These are phyloP conservation scores for Yamadazyma atmosphaerica DNA, from an alignment of 1,139 yeast species.

Conservation along the genomic window DNA sequence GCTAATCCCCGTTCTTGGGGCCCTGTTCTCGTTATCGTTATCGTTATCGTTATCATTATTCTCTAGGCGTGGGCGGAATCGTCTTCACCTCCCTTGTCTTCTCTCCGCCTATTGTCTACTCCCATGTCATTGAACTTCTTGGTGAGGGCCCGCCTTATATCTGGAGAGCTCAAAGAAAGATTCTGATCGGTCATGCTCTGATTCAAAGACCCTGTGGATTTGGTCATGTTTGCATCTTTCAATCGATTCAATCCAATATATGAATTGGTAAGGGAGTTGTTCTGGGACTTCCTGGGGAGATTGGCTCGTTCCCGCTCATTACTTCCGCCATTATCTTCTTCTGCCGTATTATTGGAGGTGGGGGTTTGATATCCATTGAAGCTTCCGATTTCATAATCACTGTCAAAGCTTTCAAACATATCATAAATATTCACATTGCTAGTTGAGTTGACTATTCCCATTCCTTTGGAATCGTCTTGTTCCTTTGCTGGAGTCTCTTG, in stretches of 20 bases:
- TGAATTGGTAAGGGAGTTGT: slow-evolving; percentile 33
- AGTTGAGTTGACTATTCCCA: background rate
- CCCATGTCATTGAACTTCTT: slow-evolving; percentile 9
- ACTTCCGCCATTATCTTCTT: slow-evolving; percentile 5
- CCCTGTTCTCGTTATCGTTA: no score
- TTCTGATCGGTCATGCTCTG: slow-evolving; percentile 6
- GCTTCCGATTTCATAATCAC: background rate
- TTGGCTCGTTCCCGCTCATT: slow-evolving; percentile 28
- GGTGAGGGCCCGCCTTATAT: slow-evolving; percentile 16
- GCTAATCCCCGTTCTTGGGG: no score
- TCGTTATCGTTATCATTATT: no score
- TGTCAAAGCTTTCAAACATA: slow-evolving; percentile 1
- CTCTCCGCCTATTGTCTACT: slow-evolving; percentile 3
- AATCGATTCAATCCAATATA: slow-evolving; percentile 42
- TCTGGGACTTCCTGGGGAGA: slow-evolving; percentile 34
- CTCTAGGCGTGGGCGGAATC: no score
- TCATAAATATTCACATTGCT: background rate
- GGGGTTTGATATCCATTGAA: slow-evolving; percentile 1
- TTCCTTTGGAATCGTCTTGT: slow-evolving; percentile 2
- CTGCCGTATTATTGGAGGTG: background rate
- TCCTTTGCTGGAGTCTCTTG: slow-evolving; percentile 4
- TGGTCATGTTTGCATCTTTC: slow-evolving; percentile 29
- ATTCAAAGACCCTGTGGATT: slow-evolving; percentile 4
- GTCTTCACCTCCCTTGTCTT: background rate
- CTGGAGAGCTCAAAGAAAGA: slow-evolving; percentile 18